Base-by-base conservation (phyloP, 805 yeast genomes). In the Kluyveromyces aestuarii region DNA sequence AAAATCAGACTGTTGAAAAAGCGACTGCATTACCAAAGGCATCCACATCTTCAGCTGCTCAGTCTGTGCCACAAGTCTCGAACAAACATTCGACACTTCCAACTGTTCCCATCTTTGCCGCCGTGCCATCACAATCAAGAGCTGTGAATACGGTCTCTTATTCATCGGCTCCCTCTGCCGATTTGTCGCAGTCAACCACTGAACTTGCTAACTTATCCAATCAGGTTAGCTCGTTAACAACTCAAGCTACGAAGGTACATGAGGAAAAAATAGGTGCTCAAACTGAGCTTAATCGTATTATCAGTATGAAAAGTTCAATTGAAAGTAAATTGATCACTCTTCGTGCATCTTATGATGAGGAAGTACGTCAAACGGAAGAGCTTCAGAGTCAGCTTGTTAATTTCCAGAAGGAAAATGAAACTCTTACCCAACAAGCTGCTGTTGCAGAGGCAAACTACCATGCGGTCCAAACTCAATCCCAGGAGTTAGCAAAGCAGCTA, bases 201-300 rank as follows among this genome's bases (percentile, higher is more conserved):
- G 96, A 87, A 57, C 76, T 88, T 63, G 96, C 95, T 14, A 87
- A 90, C 56, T 73, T 86, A 40, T 84, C 95, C 0, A 87, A 83
- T 57, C 96, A 90, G 69, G 82, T 87, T 54, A 80, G 80, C 53
- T 84, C 96, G 0, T 71, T 91, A 54, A 77, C 89, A 1, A 68
- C 75, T 19, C 96, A 89, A 65, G 86, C 95, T 1, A 72, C 85
- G 0, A 75, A 74, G 14, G 73, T 85, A 30, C 82, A 82, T 51
- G 84, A 79, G 19, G 85, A 85, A 66, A 82, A 87, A 52, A 70
- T 77, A 17, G 76, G 81, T 52, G 88, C 96, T 1, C 88, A 83
- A 59, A 80, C 77, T 49, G 96, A 91, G 60, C 73, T 90, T 48
- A 72, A 80, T n/a, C 75, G 78, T 49, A 80, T 87, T 50, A 75